Percentiles rank a stretch among this genome's conserved stretches.
phyloP scores from a whole-genome alignment of 2,329 filamentous ascomycete species.

The Fusarium odoratissimum region DNA sequence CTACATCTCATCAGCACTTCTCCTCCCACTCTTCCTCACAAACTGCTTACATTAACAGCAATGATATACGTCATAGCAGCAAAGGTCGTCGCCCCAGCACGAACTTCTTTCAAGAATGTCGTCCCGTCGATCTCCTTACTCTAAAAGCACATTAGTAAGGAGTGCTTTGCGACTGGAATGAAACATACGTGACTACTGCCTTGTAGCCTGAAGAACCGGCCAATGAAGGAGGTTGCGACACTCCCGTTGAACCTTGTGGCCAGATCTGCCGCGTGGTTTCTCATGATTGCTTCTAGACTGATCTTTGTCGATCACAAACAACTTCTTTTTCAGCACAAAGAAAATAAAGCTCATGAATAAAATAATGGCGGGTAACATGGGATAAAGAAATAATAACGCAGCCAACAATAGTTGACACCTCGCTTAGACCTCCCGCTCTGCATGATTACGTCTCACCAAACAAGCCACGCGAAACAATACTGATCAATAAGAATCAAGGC shows the following conservation, averaged over 20 bases:
- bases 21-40: too few relatives aligned
- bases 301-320: too few relatives aligned
- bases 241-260: slow-evolving; percentile 7
- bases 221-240: slow-evolving; percentile 19
- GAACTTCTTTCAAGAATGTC: slow-evolving; percentile 70
- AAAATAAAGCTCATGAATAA: neutral
- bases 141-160: slow-evolving; percentile 1
- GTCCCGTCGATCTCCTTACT: slow-evolving; percentile 64
- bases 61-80: slow-evolving; percentile 45
- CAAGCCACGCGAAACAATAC: neutral
- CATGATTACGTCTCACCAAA: neutral
- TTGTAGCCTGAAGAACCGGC: slow-evolving; percentile 30
- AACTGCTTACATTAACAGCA: slow-evolving; percentile 37
- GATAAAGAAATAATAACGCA: neutral
- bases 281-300: slow-evolving; percentile 12
- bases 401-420: neutral
- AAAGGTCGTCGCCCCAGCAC: slow-evolving; percentile 69
- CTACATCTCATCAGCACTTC: neutral
- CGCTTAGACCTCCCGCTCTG: neutral
- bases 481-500: neutral
- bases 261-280: neutral
- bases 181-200: slow-evolving; percentile 27
- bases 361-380: neutral
- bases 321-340: accelerated
- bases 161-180: neutral